Percentiles rank a stretch among this genome's conserved stretches.
phyloP scores from a whole-genome alignment of 192 early-diverging fungal species.

The Phlyctochytrium arcticum region DNA sequence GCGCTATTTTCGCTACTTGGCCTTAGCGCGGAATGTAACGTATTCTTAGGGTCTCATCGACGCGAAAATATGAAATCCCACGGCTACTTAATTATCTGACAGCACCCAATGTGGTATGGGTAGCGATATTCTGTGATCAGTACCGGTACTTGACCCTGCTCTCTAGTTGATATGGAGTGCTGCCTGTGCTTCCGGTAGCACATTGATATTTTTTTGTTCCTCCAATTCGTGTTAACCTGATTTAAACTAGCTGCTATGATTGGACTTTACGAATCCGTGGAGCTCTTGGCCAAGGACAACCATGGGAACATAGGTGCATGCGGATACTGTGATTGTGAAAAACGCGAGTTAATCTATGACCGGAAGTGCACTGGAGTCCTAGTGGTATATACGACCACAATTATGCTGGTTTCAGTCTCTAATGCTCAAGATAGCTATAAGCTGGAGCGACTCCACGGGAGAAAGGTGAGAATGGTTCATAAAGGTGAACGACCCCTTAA shows the following conservation, averaged over 20 bases:
- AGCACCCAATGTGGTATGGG: slow-evolving; percentile 71
- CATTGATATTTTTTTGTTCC: no score
- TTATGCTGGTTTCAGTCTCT: no score
- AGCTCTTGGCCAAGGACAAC: slow-evolving; percentile 69
- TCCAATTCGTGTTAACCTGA: no score
- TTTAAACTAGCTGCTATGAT: slow-evolving; percentile 50
- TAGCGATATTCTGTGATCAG: neutral
- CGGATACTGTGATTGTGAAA: no score
- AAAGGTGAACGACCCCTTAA: no score
- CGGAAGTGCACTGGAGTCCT: neutral
- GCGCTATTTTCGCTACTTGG: no score
- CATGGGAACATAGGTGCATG: slow-evolving; percentile 45
- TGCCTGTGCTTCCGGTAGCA: slow-evolving; percentile 56
- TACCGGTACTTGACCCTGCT: neutral
- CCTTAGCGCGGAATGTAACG: slow-evolving; percentile 76
- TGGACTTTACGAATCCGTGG: slow-evolving; percentile 63
- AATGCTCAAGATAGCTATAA: neutral
- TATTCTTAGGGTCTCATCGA: slow-evolving; percentile 54
- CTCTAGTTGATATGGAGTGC: slow-evolving; percentile 70
- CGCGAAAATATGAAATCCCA: slow-evolving; percentile 69
- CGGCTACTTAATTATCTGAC: slow-evolving; percentile 73
- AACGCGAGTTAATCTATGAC: no score
- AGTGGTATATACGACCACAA: neutral
- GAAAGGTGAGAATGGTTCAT: no score
- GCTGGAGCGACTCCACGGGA: neutral